Base-by-base conservation (phyloP, 1,284 basidiomycete species). In the Pascua guehoae region DNA sequence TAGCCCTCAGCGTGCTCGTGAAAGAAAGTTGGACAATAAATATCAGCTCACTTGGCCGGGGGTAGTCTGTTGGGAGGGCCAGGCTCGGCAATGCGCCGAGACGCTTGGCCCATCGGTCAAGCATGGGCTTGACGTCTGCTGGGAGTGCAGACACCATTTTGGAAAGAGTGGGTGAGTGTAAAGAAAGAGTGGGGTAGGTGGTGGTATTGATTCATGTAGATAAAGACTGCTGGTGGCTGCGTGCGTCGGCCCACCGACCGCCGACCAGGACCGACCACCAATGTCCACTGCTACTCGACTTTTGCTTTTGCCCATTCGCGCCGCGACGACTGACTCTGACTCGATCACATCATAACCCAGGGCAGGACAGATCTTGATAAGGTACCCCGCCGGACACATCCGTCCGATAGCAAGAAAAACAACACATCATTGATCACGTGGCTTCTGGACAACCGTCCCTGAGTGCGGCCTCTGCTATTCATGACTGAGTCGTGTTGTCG, bases 21-120 rank as follows among this genome's bases (percentile, higher is more conserved):
- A 32, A 41, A 36, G 36, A n/a, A n/a, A n/a, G n/a, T n/a, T n/a
- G n/a, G n/a, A n/a, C n/a, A n/a, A n/a, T n/a, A n/a, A n/a, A n/a
- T 11, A 39, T 32, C 39, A 37, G 65, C 73, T 66, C 60, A 76
- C 74, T 73, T 14, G 91, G 88, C 56, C 94, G 81, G 2, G 96
- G 95, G 73, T 98, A 98, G 78, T 98, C 96, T 0, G 94, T 97
- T 1, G 96, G 95, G 16, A 99, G 81, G 4, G 92, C 91, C 62
- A 98, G 88, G 36, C 88, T 88, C 4, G 94, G 95, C 14, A 96
- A 78, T 67, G 78, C 76, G n/a, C 74, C 74, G 32, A 84, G 76
- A n/a, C 80, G 67, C 36, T 68, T 61, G 8, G 70, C 65, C 79
- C 79, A 80, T 57, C 78, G 62, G 49, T 70, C 63, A 41, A 79